These are phyloP conservation scores for Orbilia blumenaviensis DNA, from an alignment of 2,329 filamentous ascomycete genomes.

Conservation along the genomic window DNA sequence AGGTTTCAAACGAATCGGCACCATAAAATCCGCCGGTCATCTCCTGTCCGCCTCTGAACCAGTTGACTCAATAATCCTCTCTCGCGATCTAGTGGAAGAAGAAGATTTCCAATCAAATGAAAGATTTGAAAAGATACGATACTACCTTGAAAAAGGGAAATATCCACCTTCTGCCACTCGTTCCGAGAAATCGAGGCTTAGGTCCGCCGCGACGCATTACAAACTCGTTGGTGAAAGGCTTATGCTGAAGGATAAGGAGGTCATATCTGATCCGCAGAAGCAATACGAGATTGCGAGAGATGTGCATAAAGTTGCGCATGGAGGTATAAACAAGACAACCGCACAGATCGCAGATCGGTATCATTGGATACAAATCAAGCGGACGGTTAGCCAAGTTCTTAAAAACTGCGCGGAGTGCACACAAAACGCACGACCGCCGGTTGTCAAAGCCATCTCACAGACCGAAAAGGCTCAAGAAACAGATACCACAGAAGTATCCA, in stretches of 20 bases:
- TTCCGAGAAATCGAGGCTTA: constrained; percentile 91
- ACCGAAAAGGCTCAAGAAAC: constrained; percentile 22
- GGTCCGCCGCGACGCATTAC: constrained; percentile 94
- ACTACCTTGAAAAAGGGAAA: constrained; percentile 91
- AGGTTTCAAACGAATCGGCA: constrained; percentile 77
- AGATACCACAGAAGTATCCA: neutral
- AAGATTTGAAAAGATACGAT: constrained; percentile 98
- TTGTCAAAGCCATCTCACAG: constrained; percentile 50
- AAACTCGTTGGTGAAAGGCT: constrained; percentile 81
- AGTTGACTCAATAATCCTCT: constrained; percentile 71
- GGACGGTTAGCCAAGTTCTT: constrained; percentile 94
- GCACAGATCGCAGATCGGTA: constrained; percentile 91
- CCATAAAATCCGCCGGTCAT: constrained; percentile 69
- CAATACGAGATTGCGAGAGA: constrained; percentile 89
- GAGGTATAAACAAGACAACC: constrained; percentile 97
- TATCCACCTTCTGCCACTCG: constrained; percentile 93
- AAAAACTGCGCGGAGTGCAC: constrained; percentile 91
- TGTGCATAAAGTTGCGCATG: constrained; percentile 79
- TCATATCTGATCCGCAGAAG: constrained; percentile 85
- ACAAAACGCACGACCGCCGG: constrained; percentile 72
- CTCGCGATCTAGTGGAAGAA: constrained; percentile 65
- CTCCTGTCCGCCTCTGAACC: constrained; percentile 66
- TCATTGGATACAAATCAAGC: constrained; percentile 98
- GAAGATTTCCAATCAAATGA: constrained; percentile 79
- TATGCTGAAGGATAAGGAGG: constrained; percentile 98